phyloP scores from a whole-genome alignment of 2,329 filamentous ascomycete species.

The Dothideomycetes sp. region DNA sequence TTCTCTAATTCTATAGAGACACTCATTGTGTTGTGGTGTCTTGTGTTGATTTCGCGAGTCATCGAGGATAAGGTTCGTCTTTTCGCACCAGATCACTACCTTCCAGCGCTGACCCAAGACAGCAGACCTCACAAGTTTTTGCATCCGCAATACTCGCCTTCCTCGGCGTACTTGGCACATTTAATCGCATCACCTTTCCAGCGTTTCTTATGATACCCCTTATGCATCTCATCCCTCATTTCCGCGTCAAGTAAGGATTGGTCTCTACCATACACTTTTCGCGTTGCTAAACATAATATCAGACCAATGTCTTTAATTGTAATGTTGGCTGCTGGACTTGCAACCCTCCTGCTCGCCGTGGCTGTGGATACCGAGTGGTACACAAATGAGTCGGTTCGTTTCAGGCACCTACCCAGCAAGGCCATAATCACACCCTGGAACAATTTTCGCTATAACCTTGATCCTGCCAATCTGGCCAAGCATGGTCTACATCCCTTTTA shows the following conservation, averaged over 20 bases:
- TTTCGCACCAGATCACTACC: too few species aligned
- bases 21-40: constrained; percentile 79
- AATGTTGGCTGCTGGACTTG: constrained; percentile 52
- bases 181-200: constrained; percentile 96
- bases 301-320: constrained; percentile 50
- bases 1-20: constrained; percentile 98
- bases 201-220: constrained; percentile 82
- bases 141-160: constrained; percentile 70
- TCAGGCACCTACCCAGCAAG: constrained; percentile 50
- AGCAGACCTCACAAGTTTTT: constrained; percentile 65
- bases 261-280: background rate
- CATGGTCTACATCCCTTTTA: constrained; percentile 44
- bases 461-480: constrained; percentile 36
- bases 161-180: constrained; percentile 73
- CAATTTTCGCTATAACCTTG: constrained; percentile 41
- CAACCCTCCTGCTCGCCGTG: constrained; percentile 66
- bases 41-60: constrained; percentile 85
- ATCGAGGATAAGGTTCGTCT: constrained; percentile 56
- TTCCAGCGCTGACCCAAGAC: too few species aligned
- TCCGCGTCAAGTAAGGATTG: constrained; percentile 60
- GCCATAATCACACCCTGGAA: constrained; percentile 42
- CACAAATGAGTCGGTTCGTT: constrained; percentile 46
- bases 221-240: constrained; percentile 74
- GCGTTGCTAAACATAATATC: constrained; percentile 1
- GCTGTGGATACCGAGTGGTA: constrained; percentile 81